Percentiles rank a stretch among this genome's conserved stretches.
phyloP scores from a whole-genome alignment of 495 filamentous ascomycete genomes.

The Rhypophila decipiens region DNA sequence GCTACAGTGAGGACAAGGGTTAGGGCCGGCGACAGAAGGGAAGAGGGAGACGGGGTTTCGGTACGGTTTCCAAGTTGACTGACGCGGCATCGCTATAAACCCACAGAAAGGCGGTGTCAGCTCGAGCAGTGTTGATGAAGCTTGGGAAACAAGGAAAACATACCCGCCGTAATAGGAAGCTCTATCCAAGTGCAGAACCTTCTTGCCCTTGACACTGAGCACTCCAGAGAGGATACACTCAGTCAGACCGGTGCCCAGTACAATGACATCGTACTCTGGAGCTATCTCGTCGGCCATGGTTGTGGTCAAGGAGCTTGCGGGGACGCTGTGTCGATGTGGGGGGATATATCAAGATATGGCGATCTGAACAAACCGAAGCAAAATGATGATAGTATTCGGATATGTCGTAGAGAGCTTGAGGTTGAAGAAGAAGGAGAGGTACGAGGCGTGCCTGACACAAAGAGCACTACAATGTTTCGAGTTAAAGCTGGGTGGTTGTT shows the following conservation, averaged over 20 bases:
- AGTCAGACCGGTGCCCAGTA: conserved; percentile 94
- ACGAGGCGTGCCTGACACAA: no score
- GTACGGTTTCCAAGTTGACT: conserved; percentile 86
- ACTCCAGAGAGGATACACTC: conserved; percentile 98
- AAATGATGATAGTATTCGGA: no score
- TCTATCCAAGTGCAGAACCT: conserved; percentile 97
- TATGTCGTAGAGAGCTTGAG: no score
- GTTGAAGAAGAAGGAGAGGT: no score
- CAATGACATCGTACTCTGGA: conserved; percentile 94
- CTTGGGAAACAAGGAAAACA: conserved; percentile 26
- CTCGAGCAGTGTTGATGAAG: conserved; percentile 5
- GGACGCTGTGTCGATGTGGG: neutral
- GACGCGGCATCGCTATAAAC: conserved; percentile 78
- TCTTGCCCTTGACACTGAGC: conserved; percentile 96
- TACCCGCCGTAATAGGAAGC: conserved; percentile 99
- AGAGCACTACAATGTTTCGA: no score
- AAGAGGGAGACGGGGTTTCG: conserved; percentile 16
- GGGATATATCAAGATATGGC: no score
- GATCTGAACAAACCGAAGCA: no score
- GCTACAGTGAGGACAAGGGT: conserved; percentile 37
- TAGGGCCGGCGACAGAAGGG: conserved; percentile 6
- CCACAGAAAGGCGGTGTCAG: conserved; percentile 24
- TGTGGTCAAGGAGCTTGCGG: neutral
- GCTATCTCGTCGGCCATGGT: conserved; percentile 78
- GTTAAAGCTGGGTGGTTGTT: no score